phyloP scores from a whole-genome alignment of 2,329 filamentous ascomycete species.

The Thelonectria discophora region DNA sequence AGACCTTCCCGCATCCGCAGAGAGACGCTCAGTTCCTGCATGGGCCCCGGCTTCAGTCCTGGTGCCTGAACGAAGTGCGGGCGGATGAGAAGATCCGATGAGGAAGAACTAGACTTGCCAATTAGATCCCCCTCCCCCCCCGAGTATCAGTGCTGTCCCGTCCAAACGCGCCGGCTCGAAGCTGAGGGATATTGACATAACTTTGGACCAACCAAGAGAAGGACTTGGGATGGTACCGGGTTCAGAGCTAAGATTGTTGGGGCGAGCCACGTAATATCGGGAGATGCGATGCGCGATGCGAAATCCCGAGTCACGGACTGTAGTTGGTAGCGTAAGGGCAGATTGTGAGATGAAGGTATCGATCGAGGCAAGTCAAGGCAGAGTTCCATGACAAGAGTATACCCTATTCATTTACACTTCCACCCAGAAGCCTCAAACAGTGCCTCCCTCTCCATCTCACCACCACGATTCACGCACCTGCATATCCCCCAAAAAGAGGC shows the following conservation, averaged over 20 bases:
- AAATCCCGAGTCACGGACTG: background rate
- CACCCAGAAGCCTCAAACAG: too few relatives aligned
- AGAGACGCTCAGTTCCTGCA: conserved; percentile 1
- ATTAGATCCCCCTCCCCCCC: too few relatives aligned
- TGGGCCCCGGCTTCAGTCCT: background rate
- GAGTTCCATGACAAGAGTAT: too few relatives aligned
- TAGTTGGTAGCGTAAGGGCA: background rate
- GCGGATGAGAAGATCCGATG: conserved; percentile 2
- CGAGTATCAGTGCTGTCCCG: background rate
- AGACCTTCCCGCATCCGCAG: background rate
- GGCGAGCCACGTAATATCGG: background rate
- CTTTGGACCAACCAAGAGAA: background rate
- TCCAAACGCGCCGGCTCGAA: background rate
- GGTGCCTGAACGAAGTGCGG: background rate
- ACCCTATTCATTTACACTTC: too few relatives aligned
- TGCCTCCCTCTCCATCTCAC: too few relatives aligned
- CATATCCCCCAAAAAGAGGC: background rate
- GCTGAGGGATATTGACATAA: background rate
- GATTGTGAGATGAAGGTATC: too few relatives aligned
- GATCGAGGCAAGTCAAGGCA: too few relatives aligned
- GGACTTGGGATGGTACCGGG: background rate
- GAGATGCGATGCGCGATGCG: background rate
- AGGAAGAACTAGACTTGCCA: background rate
- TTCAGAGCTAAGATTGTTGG: background rate
- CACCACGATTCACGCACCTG: background rate